Evolutionary conservation across 1,139 yeast genomes (phyloP), one percentile per base, ranked within the genome.

Genomic region (Geotrichum fermentans): DNA sequence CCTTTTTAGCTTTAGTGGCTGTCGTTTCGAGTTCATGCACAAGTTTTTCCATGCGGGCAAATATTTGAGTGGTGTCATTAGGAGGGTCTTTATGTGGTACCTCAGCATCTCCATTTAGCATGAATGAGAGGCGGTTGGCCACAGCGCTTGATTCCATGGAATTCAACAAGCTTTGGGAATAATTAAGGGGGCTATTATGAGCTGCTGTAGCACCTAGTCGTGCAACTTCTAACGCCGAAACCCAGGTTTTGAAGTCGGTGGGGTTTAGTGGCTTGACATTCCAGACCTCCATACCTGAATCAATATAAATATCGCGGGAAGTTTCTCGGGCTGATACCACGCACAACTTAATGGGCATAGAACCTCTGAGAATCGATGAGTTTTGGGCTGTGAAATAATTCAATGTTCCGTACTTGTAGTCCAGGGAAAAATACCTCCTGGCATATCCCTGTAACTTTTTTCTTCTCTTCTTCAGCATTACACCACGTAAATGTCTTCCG

Each of bases 251-350:
- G 73, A 89, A 92, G 56, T 86, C 92, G 3, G 73, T 72, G n/a
- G 67, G 67, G 50, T 75, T 79, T 39, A 75, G 69, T 0, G 97
- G 87, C 59, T 84, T 85, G 55, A 92, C 72, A 44, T 80, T 81
- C 98, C 98, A 92, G n/a, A 87, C 82, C 64, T 92, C 98, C 82
- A 92, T 83, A 2, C 98, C 98, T 0, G 97, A 88, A 64, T 92
- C 97, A 55, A 92, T 77, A 48, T 84, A 82, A 43, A 92, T 80
- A 58, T 85, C 85, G 46, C 79, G 70, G 22, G 79, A 78, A 47
- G 77, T 77, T 28, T 80, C 74, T 59, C 83, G 82, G 1, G 95
- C 97, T 52, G 94, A 80, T 2, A 92, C 80, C 21, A 85, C 86
- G 8, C 95, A 81, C 43, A 84, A 76, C 47, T 78, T 80, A 43